Evolutionary conservation across 2,329 filamentous ascomycete species (phyloP), one percentile per base, ranked within the genome.

Genomic region (Fusarium cyanostomum): DNA sequence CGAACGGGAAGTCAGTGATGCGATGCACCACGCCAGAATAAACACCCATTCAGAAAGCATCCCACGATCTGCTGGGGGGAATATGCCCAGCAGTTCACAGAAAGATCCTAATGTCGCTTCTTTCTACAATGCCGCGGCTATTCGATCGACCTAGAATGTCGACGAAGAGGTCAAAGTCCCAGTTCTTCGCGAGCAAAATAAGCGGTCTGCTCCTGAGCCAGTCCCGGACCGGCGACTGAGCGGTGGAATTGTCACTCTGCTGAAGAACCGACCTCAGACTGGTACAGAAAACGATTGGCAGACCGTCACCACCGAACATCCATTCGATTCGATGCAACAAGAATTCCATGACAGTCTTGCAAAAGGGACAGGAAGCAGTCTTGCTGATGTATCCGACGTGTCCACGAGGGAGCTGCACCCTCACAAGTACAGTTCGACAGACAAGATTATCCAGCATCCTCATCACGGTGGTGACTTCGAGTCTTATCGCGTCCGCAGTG

Each of bases 311-410:
- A 77, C 72, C 3, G 76, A 76, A 11, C 64, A 68, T 18, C 55
- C 60, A 9, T 55, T 70, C 48, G 55, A 66, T 16, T 54, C 62
- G 9, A 51, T 66, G 50, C 60, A 63, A 24, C 64, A 56, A 33
- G 62, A 68, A 37, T 59, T 65, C 34, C 69, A 71, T 18, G 52
- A 68, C 52, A 64, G 64, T 27, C 46, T 71, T 56, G 63, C 59
- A 43, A 72, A 72, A 50, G 74, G 71, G 16, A 72, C 72, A 12
- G 79, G 80, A 9, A 81, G 77, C 61, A 83, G 81, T 52, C 62
- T 83, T 18, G 81, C 81, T 3, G 76, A 82, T 56, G 74, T 78
- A 7, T 82, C 81, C 1, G 80, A 82, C 38, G 59, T 60, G 8
- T 56, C 55, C 10, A 56, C 62, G 18, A 69, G 55, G 26, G 61